These are phyloP conservation scores for Paramyrothecium sp. DNA, from an alignment of 2,329 filamentous ascomycete species.

Conservation along the genomic window DNA sequence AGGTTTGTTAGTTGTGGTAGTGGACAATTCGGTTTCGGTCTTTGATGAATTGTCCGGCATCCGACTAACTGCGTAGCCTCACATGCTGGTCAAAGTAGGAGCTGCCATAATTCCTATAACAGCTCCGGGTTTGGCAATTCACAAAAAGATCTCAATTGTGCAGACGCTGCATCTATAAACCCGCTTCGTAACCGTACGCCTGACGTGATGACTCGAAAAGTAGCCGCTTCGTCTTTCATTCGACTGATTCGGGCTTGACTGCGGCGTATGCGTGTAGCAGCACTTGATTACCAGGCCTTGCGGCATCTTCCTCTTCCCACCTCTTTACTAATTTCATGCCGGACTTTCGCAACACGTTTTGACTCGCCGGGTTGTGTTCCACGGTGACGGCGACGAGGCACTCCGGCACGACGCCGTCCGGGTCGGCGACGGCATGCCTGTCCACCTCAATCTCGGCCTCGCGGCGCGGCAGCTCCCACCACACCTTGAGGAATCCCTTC, in stretches of 20 bases:
- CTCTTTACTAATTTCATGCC: slow-evolving; percentile 50
- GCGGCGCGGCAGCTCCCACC: slow-evolving; percentile 47
- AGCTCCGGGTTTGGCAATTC: no score
- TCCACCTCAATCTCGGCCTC: slow-evolving; percentile 43
- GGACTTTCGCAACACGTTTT: slow-evolving; percentile 53
- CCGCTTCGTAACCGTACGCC: no score
- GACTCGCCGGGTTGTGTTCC: slow-evolving; percentile 49
- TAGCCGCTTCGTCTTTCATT: neutral
- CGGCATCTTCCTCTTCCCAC: slow-evolving; percentile 29
- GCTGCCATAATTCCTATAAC: no score
- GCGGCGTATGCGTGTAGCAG: neutral
- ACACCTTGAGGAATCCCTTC: slow-evolving; percentile 41
- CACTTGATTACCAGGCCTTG: neutral
- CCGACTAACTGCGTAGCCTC: no score
- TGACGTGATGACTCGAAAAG: no score
- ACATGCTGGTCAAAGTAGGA: neutral
- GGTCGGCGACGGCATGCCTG: slow-evolving; percentile 28
- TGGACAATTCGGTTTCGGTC: no score
- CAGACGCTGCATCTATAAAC: no score
- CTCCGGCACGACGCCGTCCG: slow-evolving; percentile 32
- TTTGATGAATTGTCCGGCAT: no score
- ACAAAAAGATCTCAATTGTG: no score
- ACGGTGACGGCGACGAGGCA: slow-evolving; percentile 46
- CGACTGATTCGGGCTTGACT: neutral
- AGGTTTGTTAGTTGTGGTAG: no score